A percentile compares a stretch with the other conserved stretches of the same genome.
phyloP scores from a whole-genome alignment of 306 rosid genomes.

The Castanea crenata region DNA sequence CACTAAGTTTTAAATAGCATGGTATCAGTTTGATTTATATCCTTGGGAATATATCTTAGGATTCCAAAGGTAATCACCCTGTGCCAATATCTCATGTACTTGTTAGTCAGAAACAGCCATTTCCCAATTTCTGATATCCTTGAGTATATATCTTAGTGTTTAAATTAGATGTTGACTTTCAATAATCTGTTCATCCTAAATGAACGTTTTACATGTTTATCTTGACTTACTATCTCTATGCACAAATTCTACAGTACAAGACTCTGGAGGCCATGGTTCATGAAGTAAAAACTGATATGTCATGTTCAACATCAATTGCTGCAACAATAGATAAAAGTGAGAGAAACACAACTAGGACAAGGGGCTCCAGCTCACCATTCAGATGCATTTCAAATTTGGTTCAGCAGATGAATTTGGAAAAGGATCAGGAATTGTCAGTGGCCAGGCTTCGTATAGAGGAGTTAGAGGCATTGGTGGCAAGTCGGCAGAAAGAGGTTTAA shows the following conservation, averaged over 20 bases:
- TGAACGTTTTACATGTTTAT: conserved; percentile 7
- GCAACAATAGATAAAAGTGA: conserved; percentile 49
- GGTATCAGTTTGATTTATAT: background rate
- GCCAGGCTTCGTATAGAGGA: conserved; percentile 71
- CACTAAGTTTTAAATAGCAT: background rate
- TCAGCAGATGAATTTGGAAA: conserved; percentile 89
- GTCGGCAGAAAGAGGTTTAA: conserved; percentile 75
- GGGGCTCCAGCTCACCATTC: conserved; percentile 95
- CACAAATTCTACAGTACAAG: conserved; percentile 62
- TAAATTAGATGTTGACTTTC: background rate
- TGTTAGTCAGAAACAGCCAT: background rate
- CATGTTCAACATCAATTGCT: conserved; percentile 43
- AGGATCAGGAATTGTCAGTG: conserved; percentile 73
- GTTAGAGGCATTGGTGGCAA: conserved; percentile 70
- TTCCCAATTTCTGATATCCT: background rate
- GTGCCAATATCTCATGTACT: background rate
- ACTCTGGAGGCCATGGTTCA: conserved; percentile 78
- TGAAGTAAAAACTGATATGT: conserved; percentile 64
- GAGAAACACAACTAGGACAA: conserved; percentile 59
- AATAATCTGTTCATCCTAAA: background rate
- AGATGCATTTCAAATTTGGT: conserved; percentile 87
- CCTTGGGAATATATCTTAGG: background rate
- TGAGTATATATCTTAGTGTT: background rate
- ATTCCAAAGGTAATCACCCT: background rate
- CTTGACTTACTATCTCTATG: conserved; percentile 23